A percentile compares a stretch with the other conserved stretches of the same genome.
Evolutionary conservation across 2,329 filamentous ascomycete genomes (phyloP).

Genomic region (Metarhizium anisopliae): DNA sequence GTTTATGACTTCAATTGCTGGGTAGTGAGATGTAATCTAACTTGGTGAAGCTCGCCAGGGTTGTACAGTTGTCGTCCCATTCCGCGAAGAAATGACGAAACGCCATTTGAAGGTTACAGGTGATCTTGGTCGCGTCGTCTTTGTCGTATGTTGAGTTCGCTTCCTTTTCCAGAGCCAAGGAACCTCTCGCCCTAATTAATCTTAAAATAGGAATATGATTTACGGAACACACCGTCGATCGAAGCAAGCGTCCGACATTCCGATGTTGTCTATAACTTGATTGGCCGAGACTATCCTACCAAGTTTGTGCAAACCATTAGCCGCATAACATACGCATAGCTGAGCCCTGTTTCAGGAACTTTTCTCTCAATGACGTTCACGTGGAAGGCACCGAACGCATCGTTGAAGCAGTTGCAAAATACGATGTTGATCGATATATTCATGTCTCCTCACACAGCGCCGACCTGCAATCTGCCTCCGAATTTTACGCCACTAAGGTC

Average conservation of each 20-base stretch:
- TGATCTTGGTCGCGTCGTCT: constrained; percentile 82
- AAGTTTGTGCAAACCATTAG: constrained; percentile 51
- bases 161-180: background rate
- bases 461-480: constrained; percentile 66
- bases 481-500: constrained; percentile 88
- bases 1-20: background rate
- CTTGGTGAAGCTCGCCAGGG: constrained; percentile 64
- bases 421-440: constrained; percentile 93
- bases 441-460: constrained; percentile 96
- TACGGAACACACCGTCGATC: constrained; percentile 89
- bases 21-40: background rate
- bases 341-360: constrained; percentile 60
- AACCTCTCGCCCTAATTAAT: constrained; percentile 8
- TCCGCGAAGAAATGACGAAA: constrained; percentile 95
- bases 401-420: constrained; percentile 89
- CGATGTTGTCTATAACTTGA: constrained; percentile 93
- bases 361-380: constrained; percentile 84
- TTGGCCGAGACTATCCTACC: constrained; percentile 90
- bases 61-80: constrained; percentile 90
- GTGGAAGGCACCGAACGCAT: constrained; percentile 90
- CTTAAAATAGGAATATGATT: constrained; percentile 69
- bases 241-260: constrained; percentile 96
- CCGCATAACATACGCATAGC: background rate
- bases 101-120: constrained; percentile 93
- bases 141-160: constrained; percentile 53